Conservation (phyloP, 352 stramenopile species). For the Phytophthora cactorum region DNA sequence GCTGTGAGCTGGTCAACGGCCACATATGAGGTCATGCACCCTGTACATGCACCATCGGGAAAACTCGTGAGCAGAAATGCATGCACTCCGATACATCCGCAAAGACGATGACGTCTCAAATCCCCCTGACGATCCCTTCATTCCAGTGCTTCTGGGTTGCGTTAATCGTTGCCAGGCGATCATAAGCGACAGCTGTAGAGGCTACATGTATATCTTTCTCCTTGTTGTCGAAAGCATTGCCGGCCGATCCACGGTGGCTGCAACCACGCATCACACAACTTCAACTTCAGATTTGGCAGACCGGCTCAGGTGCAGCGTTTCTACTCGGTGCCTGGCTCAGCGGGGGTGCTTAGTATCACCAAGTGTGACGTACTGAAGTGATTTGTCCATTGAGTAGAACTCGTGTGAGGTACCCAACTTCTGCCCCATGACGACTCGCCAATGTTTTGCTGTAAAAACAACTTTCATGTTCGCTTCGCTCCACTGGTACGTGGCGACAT, state of each 20-base stretch:
- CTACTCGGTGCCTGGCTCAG: constrained; percentile 6
- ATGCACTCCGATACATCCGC: constrained; percentile 3
- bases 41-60: constrained; percentile 4
- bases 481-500: too few species aligned
- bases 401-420: not conserved
- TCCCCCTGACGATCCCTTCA: not conserved
- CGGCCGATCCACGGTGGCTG: not conserved
- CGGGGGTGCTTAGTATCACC: not conserved
- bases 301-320: not conserved
- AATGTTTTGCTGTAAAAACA: not conserved
- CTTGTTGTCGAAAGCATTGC: not conserved
- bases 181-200: not conserved
- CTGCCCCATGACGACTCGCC: too few species aligned
- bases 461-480: too few species aligned
- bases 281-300: constrained; percentile 13
- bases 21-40: not conserved
- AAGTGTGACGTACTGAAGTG: constrained; percentile 5
- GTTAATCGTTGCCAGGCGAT: constrained; percentile 6
- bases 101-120: not conserved
- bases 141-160: constrained; percentile 5
- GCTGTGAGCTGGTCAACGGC: not conserved
- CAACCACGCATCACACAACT: constrained; percentile 16
- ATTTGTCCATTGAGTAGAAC: constrained; percentile 9
- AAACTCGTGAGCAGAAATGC: constrained; percentile 1
- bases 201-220: not conserved